Evolutionary conservation across 208 protist genomes (phyloP).

Genomic region (Leishmania tropica): DNA sequence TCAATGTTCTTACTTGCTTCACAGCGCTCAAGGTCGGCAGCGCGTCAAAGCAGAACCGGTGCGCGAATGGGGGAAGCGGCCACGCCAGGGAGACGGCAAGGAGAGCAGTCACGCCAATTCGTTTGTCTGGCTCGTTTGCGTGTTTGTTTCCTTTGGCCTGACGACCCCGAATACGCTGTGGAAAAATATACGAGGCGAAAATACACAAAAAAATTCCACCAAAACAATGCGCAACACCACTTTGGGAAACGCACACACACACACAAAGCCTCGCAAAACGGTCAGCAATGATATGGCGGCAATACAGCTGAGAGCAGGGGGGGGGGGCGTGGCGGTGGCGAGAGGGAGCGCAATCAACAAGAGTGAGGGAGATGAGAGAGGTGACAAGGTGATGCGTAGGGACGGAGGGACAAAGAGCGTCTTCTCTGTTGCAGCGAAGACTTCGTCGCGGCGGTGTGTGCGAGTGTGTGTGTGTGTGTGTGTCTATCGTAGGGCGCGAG

Average conservation of each 20-base stretch:
- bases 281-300: background rate
- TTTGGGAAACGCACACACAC: too few relatives aligned
- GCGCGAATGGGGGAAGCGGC: background rate
- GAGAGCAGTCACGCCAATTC: background rate
- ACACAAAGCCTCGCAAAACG: background rate
- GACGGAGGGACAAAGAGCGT: background rate
- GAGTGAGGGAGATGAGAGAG: slow-evolving; percentile 1
- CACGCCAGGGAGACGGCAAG: background rate
- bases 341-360: background rate
- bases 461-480: background rate
- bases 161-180: background rate
- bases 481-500: background rate
- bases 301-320: background rate
- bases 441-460: background rate
- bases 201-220: background rate
- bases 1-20: background rate
- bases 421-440: background rate
- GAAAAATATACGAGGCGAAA: background rate
- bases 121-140: background rate
- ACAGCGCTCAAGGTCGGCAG: background rate
- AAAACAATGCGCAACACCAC: too few relatives aligned
- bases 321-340: background rate
- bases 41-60: background rate
- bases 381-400: background rate
- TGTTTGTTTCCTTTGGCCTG: background rate